Evolutionary conservation across 306 rosid genomes (phyloP).

Genomic region (Purshia tridentata): DNA sequence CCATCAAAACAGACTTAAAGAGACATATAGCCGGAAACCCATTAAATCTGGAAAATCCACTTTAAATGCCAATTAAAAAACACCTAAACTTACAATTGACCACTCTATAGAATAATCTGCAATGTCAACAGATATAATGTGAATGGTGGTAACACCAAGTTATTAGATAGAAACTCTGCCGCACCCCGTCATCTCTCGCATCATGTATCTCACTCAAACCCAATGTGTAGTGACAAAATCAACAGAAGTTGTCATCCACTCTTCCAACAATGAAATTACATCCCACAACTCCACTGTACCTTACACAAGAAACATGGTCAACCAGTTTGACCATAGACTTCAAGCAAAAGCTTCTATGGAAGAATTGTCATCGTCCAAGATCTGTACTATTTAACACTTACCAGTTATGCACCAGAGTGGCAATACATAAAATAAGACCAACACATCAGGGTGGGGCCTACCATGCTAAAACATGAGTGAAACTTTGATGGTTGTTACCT

Average conservation of each 20-base stretch:
- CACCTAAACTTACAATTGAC: too few relatives aligned
- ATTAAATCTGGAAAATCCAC: too few relatives aligned
- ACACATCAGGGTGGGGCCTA: conserved; percentile 12
- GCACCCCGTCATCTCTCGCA: too few relatives aligned
- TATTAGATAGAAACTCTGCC: too few relatives aligned
- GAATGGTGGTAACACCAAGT: too few relatives aligned
- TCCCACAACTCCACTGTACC: not conserved
- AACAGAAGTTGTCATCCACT: conserved; percentile 2
- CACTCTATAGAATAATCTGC: too few relatives aligned
- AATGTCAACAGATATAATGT: too few relatives aligned
- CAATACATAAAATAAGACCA: not conserved
- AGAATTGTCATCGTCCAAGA: not conserved
- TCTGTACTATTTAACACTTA: not conserved
- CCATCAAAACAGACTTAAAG: too few relatives aligned
- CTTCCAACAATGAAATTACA: not conserved
- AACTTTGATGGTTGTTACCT: conserved; percentile 36
- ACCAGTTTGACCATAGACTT: not conserved
- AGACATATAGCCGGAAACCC: too few relatives aligned
- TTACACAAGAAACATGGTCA: not conserved
- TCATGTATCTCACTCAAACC: too few relatives aligned
- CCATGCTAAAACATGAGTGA: conserved; percentile 17
- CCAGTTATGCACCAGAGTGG: not conserved
- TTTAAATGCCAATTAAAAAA: too few relatives aligned
- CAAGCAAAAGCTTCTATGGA: not conserved
- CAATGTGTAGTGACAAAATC: not conserved